These are phyloP conservation scores for Exophiala calicioides DNA, from an alignment of 2,329 filamentous ascomycete genomes.

Conservation along the genomic window DNA sequence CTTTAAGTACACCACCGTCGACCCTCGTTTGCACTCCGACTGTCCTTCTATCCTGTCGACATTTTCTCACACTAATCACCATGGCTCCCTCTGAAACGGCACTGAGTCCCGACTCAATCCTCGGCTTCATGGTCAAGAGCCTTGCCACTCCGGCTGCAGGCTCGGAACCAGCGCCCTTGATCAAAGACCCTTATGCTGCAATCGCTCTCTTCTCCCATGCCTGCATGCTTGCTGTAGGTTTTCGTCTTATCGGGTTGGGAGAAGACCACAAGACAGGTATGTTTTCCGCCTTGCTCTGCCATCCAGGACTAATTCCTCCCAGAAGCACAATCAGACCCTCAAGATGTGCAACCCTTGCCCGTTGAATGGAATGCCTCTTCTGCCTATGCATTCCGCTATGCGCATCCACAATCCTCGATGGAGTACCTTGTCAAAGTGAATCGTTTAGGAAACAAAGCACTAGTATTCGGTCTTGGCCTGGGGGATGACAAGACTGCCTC, in stretches of 20 bases:
- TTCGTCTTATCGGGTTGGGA: constrained; percentile 77
- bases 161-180: constrained; percentile 19
- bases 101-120: constrained; percentile 29
- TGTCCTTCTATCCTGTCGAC: not conserved
- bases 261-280: constrained; percentile 75
- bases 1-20: too few species aligned
- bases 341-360: constrained; percentile 65
- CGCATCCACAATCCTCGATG: constrained; percentile 81
- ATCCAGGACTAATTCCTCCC: constrained; percentile 34
- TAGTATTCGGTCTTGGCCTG: constrained; percentile 75
- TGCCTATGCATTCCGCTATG: constrained; percentile 79
- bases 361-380: constrained; percentile 76
- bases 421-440: constrained; percentile 80
- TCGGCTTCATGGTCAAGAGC: constrained; percentile 32
- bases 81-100: constrained; percentile 26
- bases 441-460: constrained; percentile 78
- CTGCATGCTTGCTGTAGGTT: constrained; percentile 76
- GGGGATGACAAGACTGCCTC: constrained; percentile 79
- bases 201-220: constrained; percentile 82
- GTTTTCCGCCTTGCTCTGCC: constrained; percentile 25
- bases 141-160: constrained; percentile 30
- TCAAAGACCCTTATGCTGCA: constrained; percentile 67
- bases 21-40: too few species aligned
- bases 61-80: not conserved
- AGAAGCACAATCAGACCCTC: constrained; percentile 58